Conservation (phyloP, 352 stramenopile species). For the Lagenidium sp. region DNA sequence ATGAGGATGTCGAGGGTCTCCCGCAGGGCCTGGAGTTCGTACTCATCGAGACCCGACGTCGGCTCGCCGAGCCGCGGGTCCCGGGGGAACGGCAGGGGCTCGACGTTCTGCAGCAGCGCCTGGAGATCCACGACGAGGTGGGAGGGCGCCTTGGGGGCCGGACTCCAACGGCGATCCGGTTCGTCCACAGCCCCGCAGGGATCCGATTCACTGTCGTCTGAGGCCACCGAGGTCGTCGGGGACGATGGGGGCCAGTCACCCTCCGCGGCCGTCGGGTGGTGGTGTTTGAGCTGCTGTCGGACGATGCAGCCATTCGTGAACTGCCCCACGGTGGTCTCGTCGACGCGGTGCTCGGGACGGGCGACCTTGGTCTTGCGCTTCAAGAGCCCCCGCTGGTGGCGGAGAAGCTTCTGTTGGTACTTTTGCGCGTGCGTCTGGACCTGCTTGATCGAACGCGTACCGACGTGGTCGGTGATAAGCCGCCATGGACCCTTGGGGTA, state of each 20-base stretch:
- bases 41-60: not conserved
- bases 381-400: conserved; percentile 47
- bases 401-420: conserved; percentile 73
- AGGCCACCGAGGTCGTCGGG: not conserved
- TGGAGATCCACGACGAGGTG: not conserved
- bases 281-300: not conserved
- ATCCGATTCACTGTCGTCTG: not conserved
- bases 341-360: not conserved
- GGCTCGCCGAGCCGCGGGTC: not conserved
- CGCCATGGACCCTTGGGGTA: conserved; percentile 63
- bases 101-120: conserved; percentile 14
- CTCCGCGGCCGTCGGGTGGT: not conserved
- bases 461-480: conserved; percentile 59
- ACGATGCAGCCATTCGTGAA: conserved; percentile 1
- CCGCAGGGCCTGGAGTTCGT: not conserved
- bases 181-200: not conserved
- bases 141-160: not conserved
- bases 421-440: conserved; percentile 72
- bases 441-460: conserved; percentile 64
- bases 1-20: not conserved
- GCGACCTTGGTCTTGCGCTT: conserved; percentile 45
- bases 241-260: too few species aligned
- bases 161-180: not conserved
- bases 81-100: conserved; percentile 15
- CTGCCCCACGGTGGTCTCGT: not conserved